Percentiles rank a stretch among this genome's conserved stretches.
These are phyloP conservation scores for Euphrasia arctica DNA, from an alignment of 305 asterid species.

Conservation along the genomic window DNA sequence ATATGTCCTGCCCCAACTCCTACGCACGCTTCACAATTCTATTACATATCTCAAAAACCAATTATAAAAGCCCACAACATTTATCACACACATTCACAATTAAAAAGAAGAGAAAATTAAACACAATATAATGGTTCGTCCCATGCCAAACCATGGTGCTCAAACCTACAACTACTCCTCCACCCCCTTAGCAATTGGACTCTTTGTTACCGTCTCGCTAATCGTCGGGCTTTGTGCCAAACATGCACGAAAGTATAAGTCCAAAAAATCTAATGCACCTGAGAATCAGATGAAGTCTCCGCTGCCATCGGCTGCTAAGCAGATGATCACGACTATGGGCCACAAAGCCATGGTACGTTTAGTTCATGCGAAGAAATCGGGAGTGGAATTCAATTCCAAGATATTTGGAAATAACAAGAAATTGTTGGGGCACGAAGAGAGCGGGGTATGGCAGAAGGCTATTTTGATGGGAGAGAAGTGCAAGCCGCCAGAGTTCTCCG, in stretches of 20 bases:
- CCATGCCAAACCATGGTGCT: conserved; percentile 22
- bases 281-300: neutral
- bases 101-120: neutral
- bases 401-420: neutral
- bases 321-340: conserved; percentile 22
- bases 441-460: conserved; percentile 60
- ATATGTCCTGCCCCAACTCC: no score
- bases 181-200: conserved; percentile 30
- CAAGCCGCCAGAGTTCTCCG: conserved; percentile 57
- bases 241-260: conserved; percentile 25
- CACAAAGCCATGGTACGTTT: conserved; percentile 15
- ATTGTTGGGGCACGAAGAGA: conserved; percentile 24
- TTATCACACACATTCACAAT: no score
- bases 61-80: no score
- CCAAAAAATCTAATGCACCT: conserved; percentile 17
- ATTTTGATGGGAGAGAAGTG: conserved; percentile 74
- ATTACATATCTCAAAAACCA: no score
- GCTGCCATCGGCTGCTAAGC: conserved; percentile 14
- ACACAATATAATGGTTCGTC: conserved; percentile 37
- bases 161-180: conserved; percentile 25
- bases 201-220: conserved; percentile 40
- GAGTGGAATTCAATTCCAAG: neutral
- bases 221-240: conserved; percentile 50
- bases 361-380: conserved; percentile 27
- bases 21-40: no score